Evolutionary conservation across 495 filamentous ascomycete species (phyloP), one percentile per base, ranked within the genome.

Genomic region (Evansstolkia leycettana): DNA sequence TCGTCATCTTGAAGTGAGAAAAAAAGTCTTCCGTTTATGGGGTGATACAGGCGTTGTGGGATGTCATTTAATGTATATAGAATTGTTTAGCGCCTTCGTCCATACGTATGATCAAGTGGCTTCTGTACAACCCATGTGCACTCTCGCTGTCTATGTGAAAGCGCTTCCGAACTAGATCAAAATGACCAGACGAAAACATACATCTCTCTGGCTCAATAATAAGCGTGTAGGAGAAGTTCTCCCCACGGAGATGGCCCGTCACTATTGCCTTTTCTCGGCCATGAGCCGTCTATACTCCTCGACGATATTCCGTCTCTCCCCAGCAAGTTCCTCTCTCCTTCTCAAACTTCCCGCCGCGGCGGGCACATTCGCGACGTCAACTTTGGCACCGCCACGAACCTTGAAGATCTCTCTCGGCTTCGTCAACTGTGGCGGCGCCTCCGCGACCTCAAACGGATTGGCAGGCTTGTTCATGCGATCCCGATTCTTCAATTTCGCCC

Each of bases 221-320:
- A n/a, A n/a, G n/a, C n/a, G n/a, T n/a, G n/a, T n/a, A n/a, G 16
- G 34, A 19, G 12, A 28, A 30, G 9, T 9, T 4, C 20, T 23
- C 9, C 20, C 4, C 4, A 23, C 20, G 20, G 9, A 9, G 20
- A 23, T 23, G 9, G 4, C 20, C 14, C 10, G 11, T 37, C 4
- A 36, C 26, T 29, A 48, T 40, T 54, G 52, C 32, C 76, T 69
- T 57, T 72, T 80, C 48, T 69, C 68, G 17, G 64, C 73, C 83
- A 93, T 90, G 69, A 87, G 67, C 48, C 67, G 67, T 40, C 88
- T 60, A 54, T 96, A 96, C 30, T 73, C 69, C 46, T 86, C 84
- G 32, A 96, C 79, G 11, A 94, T 77, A 31, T 70, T 76, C 51
- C 68, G 72, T 47, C 89, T 68, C 47, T 82, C 76, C 30, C 63